Evolutionary conservation across 495 filamentous ascomycete species (phyloP).

Genomic region (Symbiotaphrina buchneri): DNA sequence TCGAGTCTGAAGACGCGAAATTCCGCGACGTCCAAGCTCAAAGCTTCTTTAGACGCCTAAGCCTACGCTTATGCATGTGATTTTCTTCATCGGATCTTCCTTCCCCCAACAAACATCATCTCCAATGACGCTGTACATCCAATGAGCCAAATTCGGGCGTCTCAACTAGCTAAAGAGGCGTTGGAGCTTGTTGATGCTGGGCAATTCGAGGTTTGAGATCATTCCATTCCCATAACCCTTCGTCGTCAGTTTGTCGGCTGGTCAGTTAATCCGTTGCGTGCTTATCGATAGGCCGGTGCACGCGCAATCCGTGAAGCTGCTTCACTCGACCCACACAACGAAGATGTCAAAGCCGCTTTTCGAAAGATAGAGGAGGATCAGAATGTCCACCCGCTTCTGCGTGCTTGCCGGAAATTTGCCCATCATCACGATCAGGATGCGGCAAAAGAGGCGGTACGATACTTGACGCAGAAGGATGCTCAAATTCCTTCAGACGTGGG

Average conservation of each 20-base stretch:
- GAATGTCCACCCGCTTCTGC: conserved; percentile 22
- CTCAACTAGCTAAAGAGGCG: conserved; percentile 3
- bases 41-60: too few relatives aligned
- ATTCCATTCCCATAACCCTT: conserved; percentile 1
- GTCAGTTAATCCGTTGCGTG: background rate
- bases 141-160: conserved; percentile 2
- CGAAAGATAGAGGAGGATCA: conserved; percentile 25
- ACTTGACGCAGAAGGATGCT: conserved; percentile 27
- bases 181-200: conserved; percentile 4
- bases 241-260: too few relatives aligned
- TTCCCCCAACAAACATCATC: too few relatives aligned
- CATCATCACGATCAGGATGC: conserved; percentile 24
- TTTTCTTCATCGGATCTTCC: too few relatives aligned
- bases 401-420: conserved; percentile 30
- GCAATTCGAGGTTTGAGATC: conserved; percentile 4
- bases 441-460: conserved; percentile 30
- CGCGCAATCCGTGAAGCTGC: conserved; percentile 38
- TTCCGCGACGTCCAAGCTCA: too few relatives aligned
- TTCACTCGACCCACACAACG: conserved; percentile 32
- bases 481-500: conserved; percentile 28
- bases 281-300: conserved; percentile 22
- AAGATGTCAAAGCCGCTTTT: conserved; percentile 26
- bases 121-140: too few relatives aligned
- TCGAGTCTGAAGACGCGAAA: too few relatives aligned
- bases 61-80: too few relatives aligned